Conservation (phyloP, 805 yeast genomes). For the Candida ortonii region DNA sequence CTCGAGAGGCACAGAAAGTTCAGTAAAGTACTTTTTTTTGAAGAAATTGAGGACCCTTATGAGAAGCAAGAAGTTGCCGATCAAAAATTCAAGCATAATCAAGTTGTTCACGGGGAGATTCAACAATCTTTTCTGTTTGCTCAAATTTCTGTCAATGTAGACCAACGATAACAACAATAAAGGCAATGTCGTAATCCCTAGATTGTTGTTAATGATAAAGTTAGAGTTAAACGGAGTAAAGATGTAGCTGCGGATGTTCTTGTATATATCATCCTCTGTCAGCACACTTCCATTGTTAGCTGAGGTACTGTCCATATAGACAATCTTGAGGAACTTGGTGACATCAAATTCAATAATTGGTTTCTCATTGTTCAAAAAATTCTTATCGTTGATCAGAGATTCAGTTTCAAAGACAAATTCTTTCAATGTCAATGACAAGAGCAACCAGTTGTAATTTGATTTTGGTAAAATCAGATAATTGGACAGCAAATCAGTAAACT, state of each 20-base stretch:
- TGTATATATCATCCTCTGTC: conserved; percentile 20
- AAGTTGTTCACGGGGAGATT: conserved; percentile 34
- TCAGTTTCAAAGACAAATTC: conserved; percentile 38
- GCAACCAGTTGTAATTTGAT: conserved; percentile 40
- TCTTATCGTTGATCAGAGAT: conserved; percentile 21
- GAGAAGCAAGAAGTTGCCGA: conserved; percentile 47
- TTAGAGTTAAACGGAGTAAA: conserved; percentile 24
- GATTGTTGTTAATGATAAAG: conserved; percentile 44
- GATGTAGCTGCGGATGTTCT: conserved; percentile 22
- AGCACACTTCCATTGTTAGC: conserved; percentile 8
- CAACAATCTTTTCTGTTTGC: conserved; percentile 29
- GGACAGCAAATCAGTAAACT: conserved; percentile 45
- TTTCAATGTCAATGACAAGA: conserved; percentile 44
- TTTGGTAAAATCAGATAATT: conserved; percentile 45
- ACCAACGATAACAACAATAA: conserved; percentile 38
- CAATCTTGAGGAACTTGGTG: conserved; percentile 13
- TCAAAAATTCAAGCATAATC: conserved; percentile 35
- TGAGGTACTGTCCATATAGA: conserved; percentile 18
- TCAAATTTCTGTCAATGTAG: conserved; percentile 26
- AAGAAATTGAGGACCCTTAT: conserved; percentile 40
- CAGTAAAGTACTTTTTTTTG: conserved; percentile 26
- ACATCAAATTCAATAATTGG: conserved; percentile 29
- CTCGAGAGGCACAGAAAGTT: conserved; percentile 21
- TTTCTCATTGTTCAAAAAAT: conserved; percentile 21
- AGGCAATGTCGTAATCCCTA: conserved; percentile 52